A percentile compares a stretch with the other conserved stretches of the same genome.
Evolutionary conservation across 2,329 filamentous ascomycete genomes (phyloP).

Genomic region (Trichophyton verrucosum): DNA sequence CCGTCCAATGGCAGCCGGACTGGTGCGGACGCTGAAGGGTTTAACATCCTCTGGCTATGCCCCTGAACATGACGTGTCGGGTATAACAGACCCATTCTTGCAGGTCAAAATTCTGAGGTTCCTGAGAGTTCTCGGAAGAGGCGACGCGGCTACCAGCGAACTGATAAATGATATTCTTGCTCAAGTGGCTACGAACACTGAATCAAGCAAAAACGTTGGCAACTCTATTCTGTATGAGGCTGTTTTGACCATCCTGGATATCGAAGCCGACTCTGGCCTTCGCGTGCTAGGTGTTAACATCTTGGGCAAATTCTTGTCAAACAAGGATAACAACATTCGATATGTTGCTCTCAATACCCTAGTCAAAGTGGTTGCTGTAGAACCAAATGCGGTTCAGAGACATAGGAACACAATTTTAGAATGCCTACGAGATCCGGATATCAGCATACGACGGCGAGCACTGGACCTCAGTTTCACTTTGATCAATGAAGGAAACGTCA

Average conservation of each 20-base stretch:
- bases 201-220: constrained; percentile 95
- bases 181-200: constrained; percentile 94
- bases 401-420: constrained; percentile 96
- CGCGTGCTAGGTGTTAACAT: constrained; percentile 96
- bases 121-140: constrained; percentile 71
- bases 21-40: constrained; percentile 84
- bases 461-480: constrained; percentile 95
- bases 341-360: constrained; percentile 96
- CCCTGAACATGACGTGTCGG: constrained; percentile 94
- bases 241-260: constrained; percentile 91
- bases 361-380: constrained; percentile 95
- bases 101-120: constrained; percentile 92
- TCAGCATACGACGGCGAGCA: constrained; percentile 91
- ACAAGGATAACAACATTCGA: constrained; percentile 97
- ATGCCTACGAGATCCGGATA: constrained; percentile 90
- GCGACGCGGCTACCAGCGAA: constrained; percentile 79
- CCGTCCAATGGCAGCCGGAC: constrained; percentile 65
- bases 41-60: constrained; percentile 92
- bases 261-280: constrained; percentile 90
- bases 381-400: constrained; percentile 92
- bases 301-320: constrained; percentile 93
- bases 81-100: constrained; percentile 93
- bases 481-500: constrained; percentile 93
- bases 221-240: constrained; percentile 98
- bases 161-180: constrained; percentile 98